A percentile compares a stretch with the other conserved stretches of the same genome.
Evolutionary conservation across 257 asterid species (phyloP).

Genomic region (Misopates orontium): DNA sequence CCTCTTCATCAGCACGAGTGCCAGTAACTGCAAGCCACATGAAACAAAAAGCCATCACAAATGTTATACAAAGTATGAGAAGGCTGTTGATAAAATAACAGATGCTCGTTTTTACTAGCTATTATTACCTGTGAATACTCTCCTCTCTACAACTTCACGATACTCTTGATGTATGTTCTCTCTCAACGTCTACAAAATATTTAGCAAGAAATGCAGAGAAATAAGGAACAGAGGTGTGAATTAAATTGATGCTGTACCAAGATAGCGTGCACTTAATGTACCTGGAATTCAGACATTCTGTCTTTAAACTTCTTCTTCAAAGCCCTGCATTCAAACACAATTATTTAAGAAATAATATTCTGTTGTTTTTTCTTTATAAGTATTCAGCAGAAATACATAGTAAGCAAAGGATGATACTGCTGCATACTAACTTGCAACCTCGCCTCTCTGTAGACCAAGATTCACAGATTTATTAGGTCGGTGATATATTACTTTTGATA

Average conservation of each 20-base stretch:
- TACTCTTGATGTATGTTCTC: slow-evolving; percentile 94
- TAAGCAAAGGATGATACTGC: neutral
- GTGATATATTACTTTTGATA: too few species aligned
- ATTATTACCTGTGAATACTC: slow-evolving; percentile 85
- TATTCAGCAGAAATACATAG: slow-evolving; percentile 1
- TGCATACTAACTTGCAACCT: too few species aligned
- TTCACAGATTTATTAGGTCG: too few species aligned
- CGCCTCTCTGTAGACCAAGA: too few species aligned
- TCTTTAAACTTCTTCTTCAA: slow-evolving; percentile 95
- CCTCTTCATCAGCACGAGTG: slow-evolving; percentile 93
- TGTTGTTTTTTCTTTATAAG: slow-evolving; percentile 8
- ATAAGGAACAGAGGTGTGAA: slow-evolving; percentile 12
- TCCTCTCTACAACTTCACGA: slow-evolving; percentile 98
- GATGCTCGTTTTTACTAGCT: slow-evolving; percentile 18
- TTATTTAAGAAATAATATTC: slow-evolving; percentile 16
- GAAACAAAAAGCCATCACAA: slow-evolving; percentile 27
- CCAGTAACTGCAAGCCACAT: slow-evolving; percentile 70
- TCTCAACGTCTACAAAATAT: slow-evolving; percentile 69
- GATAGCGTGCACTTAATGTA: slow-evolving; percentile 26
- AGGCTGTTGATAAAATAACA: slow-evolving; percentile 16
- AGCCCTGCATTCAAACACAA: slow-evolving; percentile 59
- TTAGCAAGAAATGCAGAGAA: slow-evolving; percentile 18
- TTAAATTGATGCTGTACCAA: slow-evolving; percentile 8
- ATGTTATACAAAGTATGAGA: slow-evolving; percentile 21
- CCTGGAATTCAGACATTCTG: slow-evolving; percentile 95